A percentile compares a stretch with the other conserved stretches of the same genome.
Conservation (phyloP, 2,329 filamentous ascomycete species). For the Xylaria sp. region DNA sequence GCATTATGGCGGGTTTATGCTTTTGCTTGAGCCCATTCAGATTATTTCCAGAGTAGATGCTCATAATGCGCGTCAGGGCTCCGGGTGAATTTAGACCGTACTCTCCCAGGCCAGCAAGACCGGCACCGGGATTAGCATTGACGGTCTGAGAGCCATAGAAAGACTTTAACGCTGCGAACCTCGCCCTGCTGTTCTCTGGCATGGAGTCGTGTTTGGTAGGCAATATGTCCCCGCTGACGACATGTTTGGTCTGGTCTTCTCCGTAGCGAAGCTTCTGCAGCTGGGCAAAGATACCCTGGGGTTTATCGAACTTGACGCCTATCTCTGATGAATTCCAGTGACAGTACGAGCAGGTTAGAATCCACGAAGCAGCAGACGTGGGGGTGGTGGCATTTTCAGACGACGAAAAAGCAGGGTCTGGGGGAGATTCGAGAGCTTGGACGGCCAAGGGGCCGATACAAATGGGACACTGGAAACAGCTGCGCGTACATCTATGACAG, state of each 20-base stretch:
- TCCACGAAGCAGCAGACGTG: constrained; percentile 68
- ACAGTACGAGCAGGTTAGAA: constrained; percentile 89
- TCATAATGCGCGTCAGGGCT: constrained; percentile 89
- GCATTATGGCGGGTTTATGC: constrained; percentile 77
- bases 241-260: constrained; percentile 55
- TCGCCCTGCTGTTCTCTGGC: constrained; percentile 60
- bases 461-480: constrained; percentile 94
- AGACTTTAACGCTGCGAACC: constrained; percentile 76
- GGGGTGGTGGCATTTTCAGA: constrained; percentile 55
- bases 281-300: constrained; percentile 86
- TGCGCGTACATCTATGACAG: constrained; percentile 79
- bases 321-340: constrained; percentile 93
- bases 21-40: constrained; percentile 73
- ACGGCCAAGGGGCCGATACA: constrained; percentile 85
- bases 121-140: constrained; percentile 63
- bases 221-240: constrained; percentile 41
- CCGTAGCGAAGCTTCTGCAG: constrained; percentile 76
- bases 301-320: constrained; percentile 88
- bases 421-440: constrained; percentile 72
- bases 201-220: constrained; percentile 66
- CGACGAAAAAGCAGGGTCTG: constrained; percentile 58
- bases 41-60: constrained; percentile 78
- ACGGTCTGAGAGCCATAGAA: constrained; percentile 87
- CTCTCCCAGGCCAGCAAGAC: constrained; percentile 58
- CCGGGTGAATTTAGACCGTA: constrained; percentile 79